Evolutionary conservation across 495 filamentous ascomycete genomes (phyloP).

Genomic region (Melanomma pulvis-pyrius): DNA sequence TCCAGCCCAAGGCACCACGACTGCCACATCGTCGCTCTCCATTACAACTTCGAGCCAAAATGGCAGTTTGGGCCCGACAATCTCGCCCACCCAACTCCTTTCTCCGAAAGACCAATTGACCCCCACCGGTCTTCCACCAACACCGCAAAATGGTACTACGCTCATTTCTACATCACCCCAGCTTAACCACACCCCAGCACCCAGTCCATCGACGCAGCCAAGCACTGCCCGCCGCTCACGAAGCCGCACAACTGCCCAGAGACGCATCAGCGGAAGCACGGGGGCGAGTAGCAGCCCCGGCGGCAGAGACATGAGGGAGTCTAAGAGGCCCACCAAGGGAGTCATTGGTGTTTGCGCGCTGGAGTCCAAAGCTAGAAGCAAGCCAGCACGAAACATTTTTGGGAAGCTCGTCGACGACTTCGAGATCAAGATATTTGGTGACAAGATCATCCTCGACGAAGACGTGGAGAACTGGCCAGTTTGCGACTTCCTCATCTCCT

Average conservation of each 20-base stretch:
- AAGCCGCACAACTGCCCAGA: conserved; percentile 69
- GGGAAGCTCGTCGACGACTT: conserved; percentile 92
- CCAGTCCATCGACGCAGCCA: conserved; percentile 1
- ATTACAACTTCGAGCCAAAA: conserved; percentile 55
- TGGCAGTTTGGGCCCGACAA: conserved; percentile 39
- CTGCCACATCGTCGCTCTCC: conserved; percentile 56
- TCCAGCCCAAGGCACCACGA: conserved; percentile 45
- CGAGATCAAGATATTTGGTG: conserved; percentile 94
- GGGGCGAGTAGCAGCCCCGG: conserved; percentile 71
- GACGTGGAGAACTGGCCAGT: conserved; percentile 65
- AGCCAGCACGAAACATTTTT: conserved; percentile 92
- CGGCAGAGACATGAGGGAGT: conserved; percentile 54
- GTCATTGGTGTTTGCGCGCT: conserved; percentile 92
- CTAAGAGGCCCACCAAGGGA: conserved; percentile 51
- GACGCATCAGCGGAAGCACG: conserved; percentile 76
- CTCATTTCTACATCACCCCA: conserved; percentile 28
- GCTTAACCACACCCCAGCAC: conserved; percentile 2
- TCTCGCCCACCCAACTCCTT: conserved; percentile 43
- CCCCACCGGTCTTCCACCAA: conserved; percentile 44
- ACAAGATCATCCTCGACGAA: conserved; percentile 97
- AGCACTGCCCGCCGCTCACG: conserved; percentile 53
- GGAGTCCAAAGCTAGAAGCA: conserved; percentile 94
- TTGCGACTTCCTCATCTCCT: conserved; percentile 93
- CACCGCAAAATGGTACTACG: conserved; percentile 53
- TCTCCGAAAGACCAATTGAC: conserved; percentile 42